These are phyloP conservation scores for Tarenaya hassleriana DNA, from an alignment of 345 rosid genomes.

Conservation along the genomic window DNA sequence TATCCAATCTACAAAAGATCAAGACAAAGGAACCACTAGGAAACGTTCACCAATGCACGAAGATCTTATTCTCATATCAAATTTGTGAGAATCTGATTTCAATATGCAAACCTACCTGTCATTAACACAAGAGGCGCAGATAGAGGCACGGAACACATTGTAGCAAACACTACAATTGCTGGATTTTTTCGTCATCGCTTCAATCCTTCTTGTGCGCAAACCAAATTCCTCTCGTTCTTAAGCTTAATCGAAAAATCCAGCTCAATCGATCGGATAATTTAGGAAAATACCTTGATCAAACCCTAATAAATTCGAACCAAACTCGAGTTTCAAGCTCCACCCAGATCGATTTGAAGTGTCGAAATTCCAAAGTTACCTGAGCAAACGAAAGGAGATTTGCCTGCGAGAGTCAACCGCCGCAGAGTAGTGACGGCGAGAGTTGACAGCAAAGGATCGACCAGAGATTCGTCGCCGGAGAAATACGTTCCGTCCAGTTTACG, in stretches of 20 bases:
- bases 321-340: slow-evolving; percentile 1
- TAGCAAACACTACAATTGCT: slow-evolving; percentile 60
- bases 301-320: slow-evolving; percentile 2
- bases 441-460: not conserved
- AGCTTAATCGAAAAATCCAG: slow-evolving; percentile 5
- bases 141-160: slow-evolving; percentile 54
- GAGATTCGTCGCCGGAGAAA: slow-evolving; percentile 17
- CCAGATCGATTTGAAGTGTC: not conserved
- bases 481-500: not conserved
- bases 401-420: not conserved
- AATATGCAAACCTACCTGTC: slow-evolving; percentile 39
- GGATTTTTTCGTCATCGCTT: slow-evolving; percentile 38
- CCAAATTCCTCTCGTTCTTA: not conserved
- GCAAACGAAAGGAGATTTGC: not conserved
- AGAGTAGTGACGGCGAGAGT: slow-evolving; percentile 4
- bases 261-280: slow-evolving; percentile 1
- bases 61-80: not conserved
- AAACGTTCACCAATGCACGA: not conserved
- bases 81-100: not conserved
- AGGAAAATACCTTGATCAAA: not conserved
- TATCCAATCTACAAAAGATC: not conserved
- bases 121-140: slow-evolving; percentile 74
- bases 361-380: not conserved
- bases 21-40: not conserved
- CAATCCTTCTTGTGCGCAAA: slow-evolving; percentile 23